These are phyloP conservation scores for Tetrastigma voinierianum DNA, from an alignment of 164 flowering plant species.

Conservation along the genomic window DNA sequence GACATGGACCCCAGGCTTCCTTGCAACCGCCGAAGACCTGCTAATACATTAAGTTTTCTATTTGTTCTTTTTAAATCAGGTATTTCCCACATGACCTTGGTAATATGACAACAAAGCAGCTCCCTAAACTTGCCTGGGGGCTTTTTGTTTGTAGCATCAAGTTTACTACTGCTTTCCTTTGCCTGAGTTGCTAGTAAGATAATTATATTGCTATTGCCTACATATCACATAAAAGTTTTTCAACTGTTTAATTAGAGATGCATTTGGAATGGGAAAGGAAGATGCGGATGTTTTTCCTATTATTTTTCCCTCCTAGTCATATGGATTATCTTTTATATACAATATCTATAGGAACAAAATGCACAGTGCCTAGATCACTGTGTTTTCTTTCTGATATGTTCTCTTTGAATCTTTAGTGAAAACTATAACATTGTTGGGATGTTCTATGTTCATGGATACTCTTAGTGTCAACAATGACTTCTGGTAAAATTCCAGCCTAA, in stretches of 20 bases:
- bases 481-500: no score
- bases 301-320: no score
- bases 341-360: no score
- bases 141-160: conserved; percentile 3
- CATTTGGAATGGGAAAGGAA: not conserved
- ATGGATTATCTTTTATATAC: no score
- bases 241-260: not conserved
- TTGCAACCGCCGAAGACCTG: not conserved
- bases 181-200: not conserved
- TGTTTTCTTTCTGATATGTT: no score
- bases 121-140: not conserved
- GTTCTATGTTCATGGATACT: no score
- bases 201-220: not conserved
- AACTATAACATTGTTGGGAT: no score
- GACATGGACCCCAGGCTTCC: not conserved
- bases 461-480: no score
- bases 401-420: no score
- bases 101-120: not conserved
- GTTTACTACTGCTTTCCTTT: not conserved
- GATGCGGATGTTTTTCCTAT: no score
- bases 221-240: not conserved
- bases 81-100: conserved; percentile 3
- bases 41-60: not conserved
- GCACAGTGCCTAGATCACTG: no score
- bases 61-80: not conserved